phyloP scores from a whole-genome alignment of 768 basidiomycete species.

The Tubosaeta sp. region DNA sequence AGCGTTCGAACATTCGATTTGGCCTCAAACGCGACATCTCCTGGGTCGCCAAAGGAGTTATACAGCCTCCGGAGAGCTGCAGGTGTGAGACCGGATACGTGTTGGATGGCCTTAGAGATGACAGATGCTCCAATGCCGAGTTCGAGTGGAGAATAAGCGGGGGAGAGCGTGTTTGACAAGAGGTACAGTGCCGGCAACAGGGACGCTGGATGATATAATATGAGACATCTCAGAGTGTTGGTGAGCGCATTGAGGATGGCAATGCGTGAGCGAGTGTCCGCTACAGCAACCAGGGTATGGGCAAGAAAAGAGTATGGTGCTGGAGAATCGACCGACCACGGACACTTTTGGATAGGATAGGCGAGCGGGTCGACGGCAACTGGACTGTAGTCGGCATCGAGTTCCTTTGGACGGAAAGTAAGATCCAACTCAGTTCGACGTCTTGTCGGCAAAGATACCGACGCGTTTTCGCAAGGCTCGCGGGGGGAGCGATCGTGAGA shows the following conservation, averaged over 20 bases:
- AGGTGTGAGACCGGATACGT: slow-evolving; percentile 62
- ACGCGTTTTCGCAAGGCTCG: slow-evolving; percentile 4
- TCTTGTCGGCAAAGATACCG: slow-evolving; percentile 7
- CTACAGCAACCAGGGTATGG: slow-evolving; percentile 56
- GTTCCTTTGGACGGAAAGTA: slow-evolving; percentile 22
- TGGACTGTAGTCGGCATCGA: slow-evolving; percentile 25
- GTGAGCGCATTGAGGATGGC: slow-evolving; percentile 63
- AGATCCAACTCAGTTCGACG: slow-evolving; percentile 9
- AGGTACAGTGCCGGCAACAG: slow-evolving; percentile 77
- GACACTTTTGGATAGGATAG: slow-evolving; percentile 41
- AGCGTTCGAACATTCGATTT: slow-evolving; percentile 74
- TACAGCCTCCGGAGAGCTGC: slow-evolving; percentile 61
- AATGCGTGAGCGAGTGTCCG: slow-evolving; percentile 69
- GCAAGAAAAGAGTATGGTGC: slow-evolving; percentile 72
- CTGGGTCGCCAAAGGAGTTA: slow-evolving; percentile 74
- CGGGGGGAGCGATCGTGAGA: slow-evolving; percentile 13
- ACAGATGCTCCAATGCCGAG: slow-evolving; percentile 66
- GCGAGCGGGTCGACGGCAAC: slow-evolving; percentile 43
- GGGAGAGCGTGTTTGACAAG: slow-evolving; percentile 74
- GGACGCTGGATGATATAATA: slow-evolving; percentile 60
- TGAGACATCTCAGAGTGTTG: slow-evolving; percentile 70
- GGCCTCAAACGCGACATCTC: slow-evolving; percentile 84
- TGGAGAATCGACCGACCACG: slow-evolving; percentile 36
- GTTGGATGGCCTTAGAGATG: slow-evolving; percentile 66
- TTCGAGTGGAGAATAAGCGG: slow-evolving; percentile 69